Evolutionary conservation across 306 rosid genomes (phyloP), one percentile per base, ranked within the genome.

Genomic region (Gleditsia sinensis): DNA sequence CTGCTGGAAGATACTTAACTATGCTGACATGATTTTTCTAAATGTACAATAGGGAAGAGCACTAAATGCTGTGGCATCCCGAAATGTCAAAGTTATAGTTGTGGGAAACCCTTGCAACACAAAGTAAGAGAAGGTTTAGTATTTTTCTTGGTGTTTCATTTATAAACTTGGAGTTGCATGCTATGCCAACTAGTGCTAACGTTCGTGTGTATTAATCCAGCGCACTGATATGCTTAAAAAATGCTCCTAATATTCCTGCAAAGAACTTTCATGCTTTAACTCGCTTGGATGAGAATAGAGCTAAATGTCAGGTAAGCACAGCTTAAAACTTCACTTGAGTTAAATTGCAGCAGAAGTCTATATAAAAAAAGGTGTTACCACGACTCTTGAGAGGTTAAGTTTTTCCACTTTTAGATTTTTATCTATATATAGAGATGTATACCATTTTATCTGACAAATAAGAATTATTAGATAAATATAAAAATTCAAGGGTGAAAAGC

Each of bases 71-170:
- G 99, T 88, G 23, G 97, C 99, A 39, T 94, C 99, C 17, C 87
- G 67, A 64, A 88, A 90, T 77, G 99, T 84, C 72, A 94, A 90
- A 86, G 99, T 94, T 62, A 78, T 94, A 60, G 91, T 94, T 61
- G 99, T 94, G 71, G 99, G 99, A 65, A 94, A 94, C 78, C 99
- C 99, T 54, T 92, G 99, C 72, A 94, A 94, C 80, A 94, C 97
- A 59, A 94, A 94, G 99, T 94, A 78, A 74, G 97, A 9, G n/a
- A 60, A 60, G 33, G 45, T 17, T 17, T 16, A n/a, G n/a, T n/a
- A 3, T 1, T 19, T n/a, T 58, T 57, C 75, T 66, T 30, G 4
- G 25, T 74, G 50, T 61, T 81, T 69, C 27, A 70, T 69, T 36
- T 48, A 69, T 40, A 49, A 45, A 72, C 43, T 59, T 14, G 77